Percentiles rank a stretch among this genome's conserved stretches.
phyloP scores from a whole-genome alignment of 1,139 yeast genomes.

The Insectozyma bohioensis region DNA sequence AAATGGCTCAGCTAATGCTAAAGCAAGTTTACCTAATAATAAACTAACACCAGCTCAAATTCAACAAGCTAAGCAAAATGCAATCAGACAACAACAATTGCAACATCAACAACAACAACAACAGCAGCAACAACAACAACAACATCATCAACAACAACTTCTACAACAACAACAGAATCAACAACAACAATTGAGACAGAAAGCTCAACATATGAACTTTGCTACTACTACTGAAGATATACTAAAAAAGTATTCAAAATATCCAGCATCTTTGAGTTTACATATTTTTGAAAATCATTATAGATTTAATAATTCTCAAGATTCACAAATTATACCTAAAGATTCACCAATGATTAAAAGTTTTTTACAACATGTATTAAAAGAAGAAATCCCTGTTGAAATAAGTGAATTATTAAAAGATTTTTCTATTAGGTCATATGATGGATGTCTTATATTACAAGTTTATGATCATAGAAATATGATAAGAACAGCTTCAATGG shows the following conservation, averaged over 20 bases:
- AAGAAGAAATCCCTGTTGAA: constrained; percentile 85
- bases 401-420: constrained; percentile 87
- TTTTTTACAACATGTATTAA: constrained; percentile 74
- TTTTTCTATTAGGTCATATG: constrained; percentile 78
- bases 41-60: constrained; percentile 10
- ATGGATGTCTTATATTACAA: constrained; percentile 84
- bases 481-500: constrained; percentile 19
- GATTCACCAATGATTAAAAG: constrained; percentile 76
- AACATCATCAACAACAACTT: constrained; percentile 11
- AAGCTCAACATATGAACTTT: constrained; percentile 39
- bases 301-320: constrained; percentile 66
- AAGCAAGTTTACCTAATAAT: constrained; percentile 3
- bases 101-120: constrained; percentile 13
- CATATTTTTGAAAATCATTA: constrained; percentile 91
- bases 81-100: constrained; percentile 11
- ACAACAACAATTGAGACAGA: constrained; percentile 28
- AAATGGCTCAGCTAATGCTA: constrained; percentile 7
- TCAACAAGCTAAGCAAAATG: constrained; percentile 9
- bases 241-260: constrained; percentile 72
- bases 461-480: constrained; percentile 70
- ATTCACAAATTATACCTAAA: constrained; percentile 80
- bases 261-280: constrained; percentile 80
- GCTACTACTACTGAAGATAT: constrained; percentile 74
- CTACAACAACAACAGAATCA: constrained; percentile 16
- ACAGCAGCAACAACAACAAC: constrained; percentile 12